These are phyloP conservation scores for Oryza meridionalis DNA, from an alignment of 176 grass and related monocot genomes.

Conservation along the genomic window DNA sequence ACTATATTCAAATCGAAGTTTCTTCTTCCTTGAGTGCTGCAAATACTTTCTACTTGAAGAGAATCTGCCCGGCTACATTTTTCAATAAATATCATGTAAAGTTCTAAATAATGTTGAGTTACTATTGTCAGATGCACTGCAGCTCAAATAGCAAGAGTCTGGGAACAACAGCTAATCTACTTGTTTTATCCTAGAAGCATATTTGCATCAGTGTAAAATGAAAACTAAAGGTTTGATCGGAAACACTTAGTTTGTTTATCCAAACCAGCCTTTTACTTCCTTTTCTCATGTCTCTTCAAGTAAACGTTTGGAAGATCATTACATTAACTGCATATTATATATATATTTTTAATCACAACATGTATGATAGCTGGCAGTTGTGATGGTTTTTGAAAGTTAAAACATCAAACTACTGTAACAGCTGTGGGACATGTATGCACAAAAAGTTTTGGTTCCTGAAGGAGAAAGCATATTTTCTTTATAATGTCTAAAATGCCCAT, in stretches of 20 bases:
- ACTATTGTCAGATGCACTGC: not conserved
- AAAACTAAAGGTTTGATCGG: not conserved
- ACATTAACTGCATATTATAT: not conserved
- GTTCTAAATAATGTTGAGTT: conserved; percentile 11
- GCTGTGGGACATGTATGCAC: conserved; percentile 3
- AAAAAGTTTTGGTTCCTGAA: conserved; percentile 11
- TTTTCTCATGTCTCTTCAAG: conserved; percentile 3
- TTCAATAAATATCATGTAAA: conserved; percentile 16
- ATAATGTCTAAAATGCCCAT: conserved; percentile 13
- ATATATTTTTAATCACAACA: not conserved
- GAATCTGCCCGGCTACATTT: not conserved
- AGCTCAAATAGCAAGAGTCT: not conserved
- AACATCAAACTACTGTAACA: not conserved
- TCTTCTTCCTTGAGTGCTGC: not conserved
- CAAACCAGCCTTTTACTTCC: not conserved
- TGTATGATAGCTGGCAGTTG: not conserved
- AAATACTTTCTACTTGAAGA: not conserved
- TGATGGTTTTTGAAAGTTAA: not conserved
- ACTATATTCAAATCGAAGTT: conserved; percentile 1
- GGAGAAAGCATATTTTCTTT: not conserved
- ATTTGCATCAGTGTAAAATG: not conserved
- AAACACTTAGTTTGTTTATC: not conserved
- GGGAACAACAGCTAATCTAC: conserved; percentile 26
- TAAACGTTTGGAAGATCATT: conserved; percentile 17
- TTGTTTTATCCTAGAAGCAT: not conserved